Base-by-base conservation (phyloP, 768 basidiomycete genomes). In the Leccinum sublutescens region DNA sequence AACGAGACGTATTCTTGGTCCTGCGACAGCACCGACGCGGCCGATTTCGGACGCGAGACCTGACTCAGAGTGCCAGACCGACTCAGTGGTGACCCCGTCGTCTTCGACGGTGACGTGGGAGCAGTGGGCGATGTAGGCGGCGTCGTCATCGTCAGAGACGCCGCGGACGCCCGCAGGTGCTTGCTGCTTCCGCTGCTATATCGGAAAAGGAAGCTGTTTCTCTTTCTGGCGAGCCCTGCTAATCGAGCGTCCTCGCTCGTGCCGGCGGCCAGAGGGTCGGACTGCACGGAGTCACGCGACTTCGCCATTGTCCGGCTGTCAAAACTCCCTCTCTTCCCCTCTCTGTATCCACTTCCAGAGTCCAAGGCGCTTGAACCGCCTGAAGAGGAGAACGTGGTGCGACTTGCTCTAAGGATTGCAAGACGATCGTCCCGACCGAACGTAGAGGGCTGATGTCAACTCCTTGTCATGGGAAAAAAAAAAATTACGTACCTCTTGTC, bases 1-100 rank as follows among this genome's bases (percentile, higher is more conserved):
- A 71, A 71, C 15, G 70, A 71, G 14, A 71, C 59, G 55, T 64
- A 70, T 36, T 71, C 66, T 47, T 8, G 50, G 21, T 59, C 57
- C 49, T 71, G 64, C 12, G 50, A 47, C n/a, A 63, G 50, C 14
- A 55, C 50, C 2, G 62, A 47, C 19, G 53, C 5, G 11, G 59
- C 36, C 23, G 61, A 49, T 40, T 23, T 55, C 7, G 19, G 38
- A 14, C 19, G 45, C n/a, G 36, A 52, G 8, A 25, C 23, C n/a
- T n/a, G 40, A 11, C n/a, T 43, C 40, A 17, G 40, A 19, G n/a
- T 10, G n/a, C n/a, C 40, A 43, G 40, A 14, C 12, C 25, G 17
- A 38, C 56, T 52, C 21, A n/a, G 9, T 43, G 40, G 40, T 43
- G 40, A 43, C 40, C n/a, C 17, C n/a, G 10, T 43, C 14, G 21